Evolutionary conservation across 768 basidiomycete genomes (phyloP), one percentile per base, ranked within the genome.

Genomic region (Russula lepida): DNA sequence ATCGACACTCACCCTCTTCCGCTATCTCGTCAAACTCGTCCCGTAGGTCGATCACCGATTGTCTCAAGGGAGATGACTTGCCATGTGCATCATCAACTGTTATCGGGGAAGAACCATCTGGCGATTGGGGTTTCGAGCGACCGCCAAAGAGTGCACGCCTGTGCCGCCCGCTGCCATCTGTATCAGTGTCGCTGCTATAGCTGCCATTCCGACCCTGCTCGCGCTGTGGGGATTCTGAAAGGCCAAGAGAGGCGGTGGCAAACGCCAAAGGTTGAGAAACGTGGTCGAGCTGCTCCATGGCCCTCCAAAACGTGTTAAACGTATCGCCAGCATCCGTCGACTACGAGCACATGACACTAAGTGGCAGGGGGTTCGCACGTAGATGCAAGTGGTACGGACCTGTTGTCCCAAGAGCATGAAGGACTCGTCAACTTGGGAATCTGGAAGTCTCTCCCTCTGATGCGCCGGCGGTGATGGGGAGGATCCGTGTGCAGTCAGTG

Each of bases 281-380:
- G 67, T 90, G 87, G 67, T 92, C 89, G 49, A 92, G 72, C 83
- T 91, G 86, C 43, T 92, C 89, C 77, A 92, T 86, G 52, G 88
- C 88, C 66, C 81, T 84, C 91, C 91, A 93, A 69, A 92, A 93
- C 67, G 89, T 82, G 69, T 91, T 90, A 75, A 93, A 93, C 5
- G 89, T 85, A 68, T 93, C 91, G 4, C 86, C 84, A 2, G 89
- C 85, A 68, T 93, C 91, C 37, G 65, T 57, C 37, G 66, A 66
- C 65, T 66, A 56, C 15, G n/a, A 43, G 15, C 52, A 52, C 32
- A 33, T 28, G 32, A 12, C n/a, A 62, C 37, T 64, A 13, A 64
- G 54, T 15, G 37, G 47, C 54, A 37, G 49, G 50, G 30, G 11
- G 30, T 37, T 33, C 27, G n/a, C 44, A 35, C 17, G 27, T 39